Evolutionary conservation across 345 rosid genomes (phyloP).

Genomic region (Eucalyptus regnans): DNA sequence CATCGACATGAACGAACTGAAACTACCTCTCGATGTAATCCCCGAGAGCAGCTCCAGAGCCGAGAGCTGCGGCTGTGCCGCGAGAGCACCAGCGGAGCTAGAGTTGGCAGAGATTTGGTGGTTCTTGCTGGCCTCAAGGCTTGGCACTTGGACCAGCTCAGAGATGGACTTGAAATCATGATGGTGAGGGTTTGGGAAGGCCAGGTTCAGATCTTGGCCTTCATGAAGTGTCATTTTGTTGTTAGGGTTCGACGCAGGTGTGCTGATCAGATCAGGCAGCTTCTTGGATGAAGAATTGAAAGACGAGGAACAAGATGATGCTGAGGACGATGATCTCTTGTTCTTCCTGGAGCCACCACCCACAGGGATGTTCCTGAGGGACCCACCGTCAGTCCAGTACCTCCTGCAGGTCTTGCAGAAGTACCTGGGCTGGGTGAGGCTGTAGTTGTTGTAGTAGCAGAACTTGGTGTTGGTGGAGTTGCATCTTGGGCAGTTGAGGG

Average conservation of each 20-base stretch:
- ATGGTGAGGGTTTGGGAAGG: constrained; percentile 19
- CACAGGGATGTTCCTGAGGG: constrained; percentile 89
- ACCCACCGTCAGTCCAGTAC: constrained; percentile 99
- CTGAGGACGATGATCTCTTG: constrained; percentile 56
- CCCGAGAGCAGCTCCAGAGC: constrained; percentile 77
- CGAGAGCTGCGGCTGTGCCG: constrained; percentile 19
- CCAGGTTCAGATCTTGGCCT: constrained; percentile 78
- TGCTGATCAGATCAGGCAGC: constrained; percentile 37
- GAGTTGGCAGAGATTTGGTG: constrained; percentile 6
- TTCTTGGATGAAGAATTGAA: constrained; percentile 27
- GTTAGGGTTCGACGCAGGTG: constrained; percentile 6
- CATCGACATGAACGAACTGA: constrained; percentile 61
- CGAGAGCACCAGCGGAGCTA: constrained; percentile 9
- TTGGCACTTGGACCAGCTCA: constrained; percentile 43
- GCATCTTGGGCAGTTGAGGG: constrained; percentile 93
- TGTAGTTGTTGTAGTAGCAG: constrained; percentile 98
- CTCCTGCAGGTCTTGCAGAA: constrained; percentile 96
- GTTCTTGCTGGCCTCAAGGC: constrained; percentile 10
- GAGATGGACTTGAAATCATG: constrained; percentile 46
- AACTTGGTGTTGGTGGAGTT: constrained; percentile 92
- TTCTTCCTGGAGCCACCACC: constrained; percentile 99
- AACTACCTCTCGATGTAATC: constrained; percentile 27
- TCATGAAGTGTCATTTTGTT: constrained; percentile 42
- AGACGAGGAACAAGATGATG: constrained; percentile 15
- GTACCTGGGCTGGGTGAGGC: constrained; percentile 94